Percentiles rank a stretch among this genome's conserved stretches.
These are phyloP conservation scores for Komagataella pastoris DNA, from an alignment of 805 yeast species.

Conservation along the genomic window DNA sequence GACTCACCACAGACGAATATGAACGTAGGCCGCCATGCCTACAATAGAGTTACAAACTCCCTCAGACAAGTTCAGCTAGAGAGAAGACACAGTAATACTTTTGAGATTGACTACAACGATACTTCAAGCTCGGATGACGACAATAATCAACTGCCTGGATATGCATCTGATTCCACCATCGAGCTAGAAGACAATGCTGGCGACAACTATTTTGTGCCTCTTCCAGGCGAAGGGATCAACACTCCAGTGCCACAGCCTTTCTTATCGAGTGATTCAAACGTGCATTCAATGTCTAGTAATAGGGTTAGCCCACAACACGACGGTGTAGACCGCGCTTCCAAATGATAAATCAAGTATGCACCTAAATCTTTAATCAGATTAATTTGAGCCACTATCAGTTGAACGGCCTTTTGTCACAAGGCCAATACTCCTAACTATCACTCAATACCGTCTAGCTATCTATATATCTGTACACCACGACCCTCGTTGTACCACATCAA, in stretches of 20 bases:
- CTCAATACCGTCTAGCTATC: background rate
- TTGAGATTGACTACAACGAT: constrained; percentile 19
- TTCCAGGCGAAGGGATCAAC: constrained; percentile 23
- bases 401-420: background rate
- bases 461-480: background rate
- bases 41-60: background rate
- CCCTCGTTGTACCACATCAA: background rate
- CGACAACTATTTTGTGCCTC: constrained; percentile 38
- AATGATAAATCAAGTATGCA: background rate
- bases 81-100: constrained; percentile 7
- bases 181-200: constrained; percentile 35
- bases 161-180: constrained; percentile 30
- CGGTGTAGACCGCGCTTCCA: background rate
- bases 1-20: background rate
- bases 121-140: background rate
- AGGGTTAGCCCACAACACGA: background rate
- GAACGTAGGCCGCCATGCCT: background rate
- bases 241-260: constrained; percentile 6
- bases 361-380: background rate
- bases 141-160: background rate
- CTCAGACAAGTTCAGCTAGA: background rate
- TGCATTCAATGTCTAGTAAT: background rate
- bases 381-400: background rate
- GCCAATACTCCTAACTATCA: background rate
- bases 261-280: background rate